Base-by-base conservation (phyloP, 192 early-diverging fungal species). In the Dimargaris cristalligena region DNA sequence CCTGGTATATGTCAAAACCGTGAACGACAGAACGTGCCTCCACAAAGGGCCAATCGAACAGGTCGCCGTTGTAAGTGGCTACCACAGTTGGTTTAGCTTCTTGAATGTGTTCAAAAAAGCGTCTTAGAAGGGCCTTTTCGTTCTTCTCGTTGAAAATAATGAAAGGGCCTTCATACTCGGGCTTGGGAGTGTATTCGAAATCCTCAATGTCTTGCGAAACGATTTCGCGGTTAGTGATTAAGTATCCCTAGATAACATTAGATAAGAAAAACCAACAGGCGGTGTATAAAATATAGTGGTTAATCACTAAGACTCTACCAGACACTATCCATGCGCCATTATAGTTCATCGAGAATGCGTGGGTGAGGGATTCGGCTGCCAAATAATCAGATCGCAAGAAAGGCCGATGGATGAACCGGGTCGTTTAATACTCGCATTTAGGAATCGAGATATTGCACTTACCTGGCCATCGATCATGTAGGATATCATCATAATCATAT, bases 401-500 rank as follows among this genome's bases (percentile, higher is more conserved):
- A n/a, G n/a, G n/a, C n/a, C n/a, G n/a, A n/a, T n/a, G n/a, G n/a
- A n/a, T n/a, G n/a, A n/a, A n/a, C n/a, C n/a, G n/a, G n/a, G n/a
- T n/a, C n/a, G n/a, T n/a, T n/a, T n/a, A n/a, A n/a, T n/a, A n/a
- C n/a, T n/a, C n/a, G n/a, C n/a, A n/a, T n/a, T n/a, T n/a, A n/a
- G n/a, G n/a, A n/a, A n/a, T n/a, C n/a, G n/a, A n/a, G n/a, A n/a
- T n/a, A n/a, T n/a, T n/a, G n/a, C n/a, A n/a, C 45, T 51, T 78
- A 92, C 89, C 71, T 88, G 85, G 23, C 91, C 96, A 59, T 97
- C 92, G 52, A 99, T 87, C 96, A 99, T 99, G 68, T 99, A 99
- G 31, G 94, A 97, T 63, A 99, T 95, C 96, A 99, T 99, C 91
- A 97, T 99, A 61, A 99, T 90, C 41, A 79, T 80, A 67, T 99